These are phyloP conservation scores for Xylariaceae sp. DNA, from an alignment of 2,329 filamentous ascomycete species.

Conservation along the genomic window DNA sequence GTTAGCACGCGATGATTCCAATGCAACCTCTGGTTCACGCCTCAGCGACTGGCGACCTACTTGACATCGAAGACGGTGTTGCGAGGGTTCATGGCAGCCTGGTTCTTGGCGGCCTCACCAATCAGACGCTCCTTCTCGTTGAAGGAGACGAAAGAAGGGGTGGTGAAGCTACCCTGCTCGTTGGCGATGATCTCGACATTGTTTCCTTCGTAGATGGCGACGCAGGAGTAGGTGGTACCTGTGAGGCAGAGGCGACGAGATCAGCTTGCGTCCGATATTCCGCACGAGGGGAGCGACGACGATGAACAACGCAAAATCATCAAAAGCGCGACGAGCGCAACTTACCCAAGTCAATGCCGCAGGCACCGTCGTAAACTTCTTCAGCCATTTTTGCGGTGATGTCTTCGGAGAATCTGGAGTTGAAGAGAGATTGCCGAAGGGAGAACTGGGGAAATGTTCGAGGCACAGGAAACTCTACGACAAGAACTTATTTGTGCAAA, in stretches of 20 bases:
- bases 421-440: slow-evolving; percentile 17
- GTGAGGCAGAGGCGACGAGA: slow-evolving; percentile 12
- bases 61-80: slow-evolving; percentile 99
- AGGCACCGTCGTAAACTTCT: slow-evolving; percentile 98
- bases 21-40: neutral
- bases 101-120: slow-evolving; percentile 99
- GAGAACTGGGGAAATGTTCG: slow-evolving; percentile 17
- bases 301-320: neutral
- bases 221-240: slow-evolving; percentile 99
- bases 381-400: slow-evolving; percentile 66
- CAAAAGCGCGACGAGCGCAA: slow-evolving; percentile 20
- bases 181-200: slow-evolving; percentile 99
- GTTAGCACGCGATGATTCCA: neutral
- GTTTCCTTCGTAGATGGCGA: slow-evolving; percentile 98
- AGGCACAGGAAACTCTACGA: slow-evolving; percentile 16
- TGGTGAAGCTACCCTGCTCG: slow-evolving; percentile 99
- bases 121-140: slow-evolving; percentile 98
- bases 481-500: slow-evolving; percentile 21
- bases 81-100: slow-evolving; percentile 97
- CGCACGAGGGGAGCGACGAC: neutral
- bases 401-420: slow-evolving; percentile 15
- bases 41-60: slow-evolving; percentile 47
- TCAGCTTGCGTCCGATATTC: slow-evolving; percentile 2
- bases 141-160: slow-evolving; percentile 98
- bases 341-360: slow-evolving; percentile 99